Base-by-base conservation (phyloP, 768 basidiomycete genomes). In the Tylopilus subfusipes region DNA sequence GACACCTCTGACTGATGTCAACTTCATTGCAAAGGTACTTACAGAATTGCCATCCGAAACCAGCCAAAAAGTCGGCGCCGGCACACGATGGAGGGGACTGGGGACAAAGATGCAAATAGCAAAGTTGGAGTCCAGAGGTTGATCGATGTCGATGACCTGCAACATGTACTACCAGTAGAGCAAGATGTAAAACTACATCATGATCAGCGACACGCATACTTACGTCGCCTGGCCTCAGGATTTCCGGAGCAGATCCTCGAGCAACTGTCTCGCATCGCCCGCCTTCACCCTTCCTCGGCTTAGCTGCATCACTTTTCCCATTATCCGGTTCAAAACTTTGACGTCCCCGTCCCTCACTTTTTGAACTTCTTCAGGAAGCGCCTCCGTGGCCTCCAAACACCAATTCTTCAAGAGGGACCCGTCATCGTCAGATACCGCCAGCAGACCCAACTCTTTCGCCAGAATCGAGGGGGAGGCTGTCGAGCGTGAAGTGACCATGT, bases 41-140 rank as follows among this genome's bases (percentile, higher is more conserved):
- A 76, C 83, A 2, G 83, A 83, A 31, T 72, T 91, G 63, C 82
- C 86, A 1, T 63, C 75, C 30, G 75, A 80, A 33, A 69, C 77
- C 6, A 82, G 85, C 0, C 86, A 89, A 63, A 68, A 70, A 31
- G 73, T 75, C 42, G 88, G 85, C 21, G 86, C 86, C 1, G 80
- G 82, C 7, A 96, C 94, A 5, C 77, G 84, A 13, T 98, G 95
- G 95, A 82, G 86, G 65, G 92, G 89, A 6, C 72, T 98, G 12
- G 84, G 87, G 6, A 84, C 81, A 14, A 80, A 72, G 38, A 59
- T 82, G 3, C 83, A 93, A 56, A 76, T 91, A 11, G 70, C 75
- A 12, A 63, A 46, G 51, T 42, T 66, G 24, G 52, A 42, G 14
- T 42, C 53, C 21, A 56, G 42, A 46, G 29, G 13, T 44, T 61